phyloP scores from a whole-genome alignment of 192 early-diverging fungal species.

The Rhizophlyctis rosea region DNA sequence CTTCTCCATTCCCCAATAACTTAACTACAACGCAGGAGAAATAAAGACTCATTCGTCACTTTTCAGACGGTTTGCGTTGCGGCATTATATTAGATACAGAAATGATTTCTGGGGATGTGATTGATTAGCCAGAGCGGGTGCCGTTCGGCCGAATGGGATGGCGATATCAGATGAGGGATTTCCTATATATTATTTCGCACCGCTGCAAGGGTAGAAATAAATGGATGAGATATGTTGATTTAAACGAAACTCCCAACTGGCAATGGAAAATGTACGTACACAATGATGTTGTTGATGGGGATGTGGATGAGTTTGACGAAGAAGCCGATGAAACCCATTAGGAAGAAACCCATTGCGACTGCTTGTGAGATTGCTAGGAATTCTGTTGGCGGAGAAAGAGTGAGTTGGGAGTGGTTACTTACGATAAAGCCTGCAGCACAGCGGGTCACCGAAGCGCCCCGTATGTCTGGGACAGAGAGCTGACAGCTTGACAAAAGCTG shows the following conservation, averaged over 20 bases:
- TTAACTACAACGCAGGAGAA: too few species aligned
- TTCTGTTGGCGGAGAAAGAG: conserved; percentile 58
- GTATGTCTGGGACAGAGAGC: neutral
- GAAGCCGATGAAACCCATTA: conserved; percentile 96
- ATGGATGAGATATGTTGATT: neutral
- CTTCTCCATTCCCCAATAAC: too few species aligned
- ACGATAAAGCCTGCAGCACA: too few species aligned
- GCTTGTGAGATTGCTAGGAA: conserved; percentile 91
- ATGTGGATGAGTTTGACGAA: conserved; percentile 99
- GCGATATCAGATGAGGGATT: neutral
- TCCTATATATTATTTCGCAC: neutral
- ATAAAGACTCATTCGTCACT: too few species aligned
- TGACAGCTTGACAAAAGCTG: too few species aligned
- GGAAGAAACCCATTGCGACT: conserved; percentile 90
- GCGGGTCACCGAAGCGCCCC: neutral
- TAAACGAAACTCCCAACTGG: neutral
- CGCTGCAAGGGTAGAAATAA: neutral
- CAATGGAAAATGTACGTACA: conserved; percentile 42
- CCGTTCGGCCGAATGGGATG: neutral
- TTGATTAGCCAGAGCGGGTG: too few species aligned
- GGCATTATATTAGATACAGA: too few species aligned
- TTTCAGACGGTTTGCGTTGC: too few species aligned
- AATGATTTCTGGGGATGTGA: too few species aligned
- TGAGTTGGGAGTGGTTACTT: too few species aligned
- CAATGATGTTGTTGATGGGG: conserved; percentile 99